phyloP scores from a whole-genome alignment of 192 early-diverging fungal species.

The Coemansia sp. region DNA sequence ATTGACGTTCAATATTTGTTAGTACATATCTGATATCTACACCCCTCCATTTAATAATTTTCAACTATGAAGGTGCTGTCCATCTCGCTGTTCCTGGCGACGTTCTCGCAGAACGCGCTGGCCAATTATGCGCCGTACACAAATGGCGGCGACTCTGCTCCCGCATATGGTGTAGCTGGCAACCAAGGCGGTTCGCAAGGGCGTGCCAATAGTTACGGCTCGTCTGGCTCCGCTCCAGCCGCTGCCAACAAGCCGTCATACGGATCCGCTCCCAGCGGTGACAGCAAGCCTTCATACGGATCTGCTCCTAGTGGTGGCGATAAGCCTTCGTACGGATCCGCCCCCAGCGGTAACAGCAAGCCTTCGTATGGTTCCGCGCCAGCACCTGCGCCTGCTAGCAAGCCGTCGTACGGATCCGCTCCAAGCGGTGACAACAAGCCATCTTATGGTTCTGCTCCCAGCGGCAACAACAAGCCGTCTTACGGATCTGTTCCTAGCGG shows the following conservation, averaged over 20 bases:
- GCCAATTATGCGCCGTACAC: slow-evolving; percentile 1
- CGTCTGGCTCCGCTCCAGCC: slow-evolving; percentile 4
- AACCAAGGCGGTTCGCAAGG: slow-evolving; percentile 4
- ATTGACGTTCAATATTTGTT: neutral
- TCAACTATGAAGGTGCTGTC: slow-evolving; percentile 15
- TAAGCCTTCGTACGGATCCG: neutral
- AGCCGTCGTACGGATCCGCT: slow-evolving; percentile 7
- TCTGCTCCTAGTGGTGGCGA: slow-evolving; percentile 3
- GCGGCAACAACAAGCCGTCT: neutral
- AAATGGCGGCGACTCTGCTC: neutral
- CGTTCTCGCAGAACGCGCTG: slow-evolving; percentile 16
- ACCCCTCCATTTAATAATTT: slow-evolving; percentile 15
- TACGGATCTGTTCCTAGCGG: too few species aligned
- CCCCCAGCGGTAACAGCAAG: slow-evolving; percentile 3
- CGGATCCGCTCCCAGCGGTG: neutral
- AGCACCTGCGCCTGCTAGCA: too few species aligned
- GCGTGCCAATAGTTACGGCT: neutral
- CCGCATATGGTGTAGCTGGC: neutral
- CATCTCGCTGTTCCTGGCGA: slow-evolving; percentile 31
- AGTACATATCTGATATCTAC: slow-evolving; percentile 2
- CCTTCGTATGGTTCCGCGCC: too few species aligned
- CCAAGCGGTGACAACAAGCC: slow-evolving; percentile 1
- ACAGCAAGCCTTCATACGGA: neutral
- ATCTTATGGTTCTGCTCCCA: slow-evolving; percentile 1
- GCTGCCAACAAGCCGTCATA: slow-evolving; percentile 1